These are phyloP conservation scores for Lachnellula willkommii DNA, from an alignment of 2,329 filamentous ascomycete genomes.

Conservation along the genomic window DNA sequence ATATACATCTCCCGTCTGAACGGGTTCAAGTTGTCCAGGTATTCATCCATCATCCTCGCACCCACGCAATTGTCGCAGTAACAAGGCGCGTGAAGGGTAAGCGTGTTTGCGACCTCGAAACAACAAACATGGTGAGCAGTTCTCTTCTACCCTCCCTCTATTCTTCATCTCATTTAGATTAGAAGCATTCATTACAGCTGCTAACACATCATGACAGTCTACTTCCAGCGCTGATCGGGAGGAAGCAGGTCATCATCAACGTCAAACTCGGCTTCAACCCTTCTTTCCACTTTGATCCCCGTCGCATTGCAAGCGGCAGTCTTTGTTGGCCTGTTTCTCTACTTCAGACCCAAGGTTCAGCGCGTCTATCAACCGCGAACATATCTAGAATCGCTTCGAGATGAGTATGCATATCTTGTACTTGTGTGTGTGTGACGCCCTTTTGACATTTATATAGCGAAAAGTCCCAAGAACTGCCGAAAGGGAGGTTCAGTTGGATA, in stretches of 20 bases:
- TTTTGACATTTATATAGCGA: constrained; percentile 36
- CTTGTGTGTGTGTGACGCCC: neutral
- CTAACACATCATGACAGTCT: neutral
- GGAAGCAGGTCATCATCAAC: neutral
- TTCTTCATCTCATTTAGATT: no score
- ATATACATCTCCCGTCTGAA: no score
- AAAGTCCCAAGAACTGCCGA: constrained; percentile 53
- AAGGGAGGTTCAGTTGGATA: constrained; percentile 61
- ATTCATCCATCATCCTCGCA: no score
- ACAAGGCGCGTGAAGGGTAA: no score
- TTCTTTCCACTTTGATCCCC: constrained; percentile 45
- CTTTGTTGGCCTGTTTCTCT: constrained; percentile 40
- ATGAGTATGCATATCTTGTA: constrained; percentile 25
- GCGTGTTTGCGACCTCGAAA: no score
- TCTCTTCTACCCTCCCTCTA: no score
- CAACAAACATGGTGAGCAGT: no score
- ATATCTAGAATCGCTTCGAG: constrained; percentile 45
- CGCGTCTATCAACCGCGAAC: constrained; percentile 50
- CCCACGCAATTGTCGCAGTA: no score
- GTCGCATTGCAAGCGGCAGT: constrained; percentile 38
- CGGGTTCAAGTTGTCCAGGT: no score
- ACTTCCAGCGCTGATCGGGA: constrained; percentile 2
- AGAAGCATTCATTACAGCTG: no score
- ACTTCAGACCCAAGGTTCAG: constrained; percentile 42
- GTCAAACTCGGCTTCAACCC: constrained; percentile 29